Evolutionary conservation across 2,329 filamentous ascomycete genomes (phyloP).

Genomic region (Saccharata proteae): DNA sequence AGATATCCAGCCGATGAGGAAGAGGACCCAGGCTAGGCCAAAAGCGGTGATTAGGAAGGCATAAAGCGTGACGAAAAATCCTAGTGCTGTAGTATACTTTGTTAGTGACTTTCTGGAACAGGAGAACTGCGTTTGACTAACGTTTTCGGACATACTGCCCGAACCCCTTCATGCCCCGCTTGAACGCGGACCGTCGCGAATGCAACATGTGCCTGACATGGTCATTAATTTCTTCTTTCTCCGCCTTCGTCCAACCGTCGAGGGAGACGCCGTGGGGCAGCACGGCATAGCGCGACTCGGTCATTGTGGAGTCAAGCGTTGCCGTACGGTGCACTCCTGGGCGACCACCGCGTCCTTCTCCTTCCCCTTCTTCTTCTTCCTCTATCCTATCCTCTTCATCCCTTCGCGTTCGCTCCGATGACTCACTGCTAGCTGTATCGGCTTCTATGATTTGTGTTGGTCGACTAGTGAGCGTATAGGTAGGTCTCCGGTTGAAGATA

Average conservation of each 20-base stretch:
- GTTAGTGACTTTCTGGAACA: constrained; percentile 9
- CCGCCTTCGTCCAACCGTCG: constrained; percentile 61
- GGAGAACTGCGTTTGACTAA: too few relatives aligned
- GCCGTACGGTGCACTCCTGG: too few relatives aligned
- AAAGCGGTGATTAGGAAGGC: constrained; percentile 74
- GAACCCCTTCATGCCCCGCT: constrained; percentile 68
- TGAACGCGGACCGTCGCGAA: constrained; percentile 67
- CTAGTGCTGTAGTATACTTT: constrained; percentile 48
- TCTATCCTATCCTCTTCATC: constrained; percentile 13
- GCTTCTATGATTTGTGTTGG: too few relatives aligned
- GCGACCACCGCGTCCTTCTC: constrained; percentile 19
- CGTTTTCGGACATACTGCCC: constrained; percentile 63
- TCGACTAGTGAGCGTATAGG: constrained; percentile 70
- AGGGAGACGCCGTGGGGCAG: constrained; percentile 62
- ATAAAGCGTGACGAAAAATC: constrained; percentile 75
- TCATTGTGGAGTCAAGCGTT: constrained; percentile 57
- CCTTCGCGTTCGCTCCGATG: constrained; percentile 9
- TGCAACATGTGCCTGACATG: constrained; percentile 82
- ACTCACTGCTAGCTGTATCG: too few relatives aligned
- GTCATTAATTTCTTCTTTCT: constrained; percentile 69
- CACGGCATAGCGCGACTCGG: constrained; percentile 64
- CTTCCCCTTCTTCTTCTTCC: constrained; percentile 14
- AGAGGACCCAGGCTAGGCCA: constrained; percentile 80
- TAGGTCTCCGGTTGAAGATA: constrained; percentile 64
- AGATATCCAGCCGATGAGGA: constrained; percentile 77